phyloP scores from a whole-genome alignment of 768 basidiomycete genomes.

The Mycena crocata region DNA sequence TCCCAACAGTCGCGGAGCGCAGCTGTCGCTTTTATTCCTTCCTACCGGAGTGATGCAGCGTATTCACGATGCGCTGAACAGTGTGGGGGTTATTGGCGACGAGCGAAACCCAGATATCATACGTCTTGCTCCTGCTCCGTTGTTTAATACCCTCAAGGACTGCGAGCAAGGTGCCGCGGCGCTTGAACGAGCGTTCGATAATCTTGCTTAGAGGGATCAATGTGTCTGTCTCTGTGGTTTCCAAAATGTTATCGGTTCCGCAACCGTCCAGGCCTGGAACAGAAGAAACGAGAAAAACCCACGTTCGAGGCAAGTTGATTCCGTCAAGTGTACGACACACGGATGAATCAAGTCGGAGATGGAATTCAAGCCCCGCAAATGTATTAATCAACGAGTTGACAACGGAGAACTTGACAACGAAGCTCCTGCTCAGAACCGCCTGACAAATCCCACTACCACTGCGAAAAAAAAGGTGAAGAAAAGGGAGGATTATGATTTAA shows the following conservation, averaged over 20 bases:
- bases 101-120: slow-evolving; percentile 94
- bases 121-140: slow-evolving; percentile 83
- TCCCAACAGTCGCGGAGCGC: slow-evolving; percentile 79
- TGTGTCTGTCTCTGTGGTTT: slow-evolving; percentile 5
- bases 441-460: too few species aligned
- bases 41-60: slow-evolving; percentile 77
- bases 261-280: background rate
- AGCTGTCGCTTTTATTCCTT: slow-evolving; percentile 88
- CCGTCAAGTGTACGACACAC: background rate
- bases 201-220: slow-evolving; percentile 23
- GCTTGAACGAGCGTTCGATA: slow-evolving; percentile 69
- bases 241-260: background rate
- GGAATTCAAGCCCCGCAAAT: slow-evolving; percentile 20
- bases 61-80: slow-evolving; percentile 69
- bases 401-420: too few species aligned
- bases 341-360: slow-evolving; percentile 20
- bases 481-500: too few species aligned
- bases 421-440: too few species aligned
- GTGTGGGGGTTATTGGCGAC: slow-evolving; percentile 89
- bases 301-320: background rate
- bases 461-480: background rate
- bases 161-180: slow-evolving; percentile 75
- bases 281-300: background rate
- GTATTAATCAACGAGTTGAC: background rate
- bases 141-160: slow-evolving; percentile 89